Evolutionary conservation across 306 rosid species (phyloP), one percentile per base, ranked within the genome.

Genomic region (Quercus parvula): DNA sequence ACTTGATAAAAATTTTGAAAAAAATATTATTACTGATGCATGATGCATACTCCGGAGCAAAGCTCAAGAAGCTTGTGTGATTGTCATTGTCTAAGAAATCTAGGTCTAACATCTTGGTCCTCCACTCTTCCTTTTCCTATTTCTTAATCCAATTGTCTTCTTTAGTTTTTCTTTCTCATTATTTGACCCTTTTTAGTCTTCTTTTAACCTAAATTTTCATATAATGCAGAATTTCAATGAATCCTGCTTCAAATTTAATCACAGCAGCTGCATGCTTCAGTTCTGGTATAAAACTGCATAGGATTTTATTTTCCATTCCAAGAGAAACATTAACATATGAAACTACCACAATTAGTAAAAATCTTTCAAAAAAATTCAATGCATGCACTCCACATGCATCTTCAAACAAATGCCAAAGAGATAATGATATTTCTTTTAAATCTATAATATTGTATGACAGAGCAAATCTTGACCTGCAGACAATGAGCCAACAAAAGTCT

Each of bases 401-500:
- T 67, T 35, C 44, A 67, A 67, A 67, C 25, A 67, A 67, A 67
- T 67, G 15, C 72, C 72, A 67, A 33, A 35, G 14, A 14, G 10
- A 67, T 33, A 33, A 9, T 1, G 15, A 19, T 19, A 15, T 28
- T 63, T 25, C 72, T 18, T 67, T 67, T 18, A 35, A 8, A 67
- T 67, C 51, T 33, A 30, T 33, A 33, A 33, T 67, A 67, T 4
- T 8, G 72, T 73, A 67, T 75, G 31, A 74, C 63, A 66, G 28
- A 74, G 70, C 31, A 62, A 78, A 61, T 67, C 78, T 83, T 77
- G 27, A 95, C 99, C 98, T 86, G 99, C 91, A 77, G 99, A 95
- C 94, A 95, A 24, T 31, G 99, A 95, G 79, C 99, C 99, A 73
- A 93, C 94, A 86, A 95, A 95, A 75, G 99, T 95, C 90, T 95